phyloP scores from a whole-genome alignment of 2,329 filamentous ascomycete genomes.

The Colletotrichum truncatum region DNA sequence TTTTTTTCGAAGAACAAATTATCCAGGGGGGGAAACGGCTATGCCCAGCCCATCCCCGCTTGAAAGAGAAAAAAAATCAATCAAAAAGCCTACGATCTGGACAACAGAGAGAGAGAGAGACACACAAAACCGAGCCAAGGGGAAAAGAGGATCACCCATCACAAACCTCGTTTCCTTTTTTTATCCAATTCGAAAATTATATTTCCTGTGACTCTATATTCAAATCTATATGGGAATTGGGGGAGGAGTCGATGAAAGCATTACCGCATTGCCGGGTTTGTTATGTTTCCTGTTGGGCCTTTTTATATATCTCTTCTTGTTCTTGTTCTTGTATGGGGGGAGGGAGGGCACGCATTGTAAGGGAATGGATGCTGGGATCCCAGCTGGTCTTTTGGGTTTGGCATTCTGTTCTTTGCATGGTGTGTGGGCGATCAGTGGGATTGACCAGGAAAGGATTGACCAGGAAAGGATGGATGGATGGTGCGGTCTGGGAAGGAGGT shows the following conservation, averaged over 20 bases:
- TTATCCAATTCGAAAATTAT: background rate
- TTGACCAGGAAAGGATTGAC: too few species aligned
- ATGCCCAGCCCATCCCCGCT: conserved; percentile 6
- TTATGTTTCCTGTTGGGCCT: background rate
- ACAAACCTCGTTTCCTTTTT: background rate
- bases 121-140: background rate
- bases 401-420: conserved; percentile 20
- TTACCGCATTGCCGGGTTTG: background rate
- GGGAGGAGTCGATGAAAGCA: background rate
- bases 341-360: background rate
- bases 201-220: background rate
- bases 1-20: conserved; percentile 19
- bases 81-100: background rate
- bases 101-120: background rate
- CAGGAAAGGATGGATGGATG: background rate
- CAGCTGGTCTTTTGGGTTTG: conserved; percentile 24
- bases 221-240: too few species aligned
- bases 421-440: background rate
- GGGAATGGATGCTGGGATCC: conserved; percentile 16
- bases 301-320: background rate
- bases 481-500: too few species aligned
- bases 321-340: background rate
- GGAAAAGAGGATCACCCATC: background rate
- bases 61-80: too few species aligned
- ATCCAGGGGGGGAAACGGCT: background rate